A percentile compares a stretch with the other conserved stretches of the same genome.
These are phyloP conservation scores for Leonotis leonurus DNA, from an alignment of 257 asterid species.

Conservation along the genomic window DNA sequence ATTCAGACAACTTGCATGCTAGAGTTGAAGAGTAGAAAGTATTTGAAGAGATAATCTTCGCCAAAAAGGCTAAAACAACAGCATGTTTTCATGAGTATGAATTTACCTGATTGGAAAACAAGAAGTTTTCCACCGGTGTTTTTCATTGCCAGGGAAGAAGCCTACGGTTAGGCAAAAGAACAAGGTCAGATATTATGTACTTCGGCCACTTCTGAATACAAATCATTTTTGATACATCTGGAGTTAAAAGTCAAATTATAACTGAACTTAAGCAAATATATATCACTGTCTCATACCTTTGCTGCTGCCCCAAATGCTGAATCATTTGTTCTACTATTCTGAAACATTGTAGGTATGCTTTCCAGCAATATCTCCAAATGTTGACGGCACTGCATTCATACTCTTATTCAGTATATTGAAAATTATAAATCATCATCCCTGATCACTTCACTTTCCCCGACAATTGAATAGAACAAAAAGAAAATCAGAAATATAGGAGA, in stretches of 20 bases:
- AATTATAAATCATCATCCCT: background rate
- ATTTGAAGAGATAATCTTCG: background rate
- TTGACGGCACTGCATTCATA: conserved; percentile 64
- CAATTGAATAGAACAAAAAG: background rate
- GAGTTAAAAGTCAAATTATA: background rate
- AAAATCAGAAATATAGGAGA: background rate
- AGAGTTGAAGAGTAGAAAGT: too few relatives aligned
- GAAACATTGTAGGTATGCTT: conserved; percentile 83
- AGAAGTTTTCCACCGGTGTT: conserved; percentile 89
- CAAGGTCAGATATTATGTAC: background rate
- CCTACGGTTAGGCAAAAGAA: conserved; percentile 39
- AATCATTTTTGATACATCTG: background rate
- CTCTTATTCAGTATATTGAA: background rate
- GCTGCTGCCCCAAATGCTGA: conserved; percentile 93
- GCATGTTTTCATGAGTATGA: background rate
- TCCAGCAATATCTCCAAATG: conserved; percentile 79
- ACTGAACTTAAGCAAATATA: background rate
- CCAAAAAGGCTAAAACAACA: background rate
- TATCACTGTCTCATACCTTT: conserved; percentile 37
- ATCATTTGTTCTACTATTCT: conserved; percentile 63
- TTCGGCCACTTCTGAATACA: background rate
- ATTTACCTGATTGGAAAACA: conserved; percentile 83
- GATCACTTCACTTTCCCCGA: background rate
- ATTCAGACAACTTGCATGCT: background rate
- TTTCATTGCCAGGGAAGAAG: conserved; percentile 91